Conservation (phyloP, 495 filamentous ascomycete genomes). For the Ramalina peruviana region DNA sequence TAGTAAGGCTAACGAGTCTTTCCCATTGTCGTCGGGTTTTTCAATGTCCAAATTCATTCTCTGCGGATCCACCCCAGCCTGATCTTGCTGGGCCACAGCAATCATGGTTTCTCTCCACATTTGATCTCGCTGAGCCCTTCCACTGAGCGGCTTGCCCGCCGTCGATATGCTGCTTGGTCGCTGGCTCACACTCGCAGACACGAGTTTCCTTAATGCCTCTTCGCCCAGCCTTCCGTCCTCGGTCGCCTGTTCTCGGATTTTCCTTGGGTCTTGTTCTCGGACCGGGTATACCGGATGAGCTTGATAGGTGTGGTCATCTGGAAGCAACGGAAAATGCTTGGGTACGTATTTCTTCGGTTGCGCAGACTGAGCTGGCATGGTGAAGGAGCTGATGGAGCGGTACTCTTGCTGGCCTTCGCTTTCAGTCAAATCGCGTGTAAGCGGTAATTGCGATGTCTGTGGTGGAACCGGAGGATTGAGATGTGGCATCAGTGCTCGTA, state of each 20-base stretch:
- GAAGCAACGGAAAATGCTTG: slow-evolving; percentile 53
- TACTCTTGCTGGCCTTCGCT: slow-evolving; percentile 20
- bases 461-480: slow-evolving; percentile 27
- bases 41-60: slow-evolving; percentile 3
- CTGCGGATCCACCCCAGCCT: not conserved
- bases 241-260: slow-evolving; percentile 58
- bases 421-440: slow-evolving; percentile 35
- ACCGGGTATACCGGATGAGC: slow-evolving; percentile 50
- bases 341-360: slow-evolving; percentile 42
- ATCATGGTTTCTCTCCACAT: slow-evolving; percentile 15
- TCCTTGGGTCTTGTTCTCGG: slow-evolving; percentile 53
- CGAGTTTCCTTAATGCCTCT: slow-evolving; percentile 55
- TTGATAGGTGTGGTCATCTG: slow-evolving; percentile 60
- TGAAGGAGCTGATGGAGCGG: slow-evolving; percentile 8
- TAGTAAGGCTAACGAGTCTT: not conserved
- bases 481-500: slow-evolving; percentile 23
- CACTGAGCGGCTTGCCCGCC: not conserved
- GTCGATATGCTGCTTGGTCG: not conserved
- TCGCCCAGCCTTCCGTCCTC: slow-evolving; percentile 62
- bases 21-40: slow-evolving; percentile 12
- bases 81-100: slow-evolving; percentile 3
- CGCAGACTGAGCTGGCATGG: slow-evolving; percentile 39
- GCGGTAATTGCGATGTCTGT: slow-evolving; percentile 22
- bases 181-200: slow-evolving; percentile 28
- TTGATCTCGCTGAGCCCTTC: slow-evolving; percentile 7